Conservation (phyloP, 192 early-diverging fungal species). For the Entomortierella parvispora region DNA sequence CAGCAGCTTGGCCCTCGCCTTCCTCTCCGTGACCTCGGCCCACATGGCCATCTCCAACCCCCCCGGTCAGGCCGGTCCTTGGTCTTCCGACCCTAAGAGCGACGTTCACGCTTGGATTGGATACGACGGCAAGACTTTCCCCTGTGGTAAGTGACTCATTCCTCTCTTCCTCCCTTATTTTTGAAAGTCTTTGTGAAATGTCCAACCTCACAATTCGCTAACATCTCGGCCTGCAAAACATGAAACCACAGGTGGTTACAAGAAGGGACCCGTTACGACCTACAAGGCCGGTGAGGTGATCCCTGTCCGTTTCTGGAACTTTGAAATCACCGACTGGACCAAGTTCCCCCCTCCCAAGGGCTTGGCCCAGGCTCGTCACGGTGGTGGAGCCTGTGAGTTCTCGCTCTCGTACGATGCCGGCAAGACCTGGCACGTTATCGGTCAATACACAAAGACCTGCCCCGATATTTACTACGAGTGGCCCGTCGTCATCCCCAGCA, state of each 20-base stretch:
- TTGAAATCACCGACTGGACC: conserved; percentile 25
- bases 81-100: conserved; percentile 13
- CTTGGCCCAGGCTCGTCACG: conserved; percentile 58
- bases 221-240: no score
- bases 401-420: conserved; percentile 70
- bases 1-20: conserved; percentile 12
- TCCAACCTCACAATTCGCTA: no score
- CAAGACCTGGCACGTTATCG: conserved; percentile 56
- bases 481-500: conserved; percentile 50
- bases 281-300: conserved; percentile 61
- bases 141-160: conserved; percentile 21
- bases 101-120: conserved; percentile 40
- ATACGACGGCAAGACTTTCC: conserved; percentile 40
- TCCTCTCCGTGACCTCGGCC: conserved; percentile 23
- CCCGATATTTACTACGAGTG: conserved; percentile 51
- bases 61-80: conserved; percentile 36
- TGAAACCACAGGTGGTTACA: conserved; percentile 36
- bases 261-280: conserved; percentile 45
- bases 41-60: conserved; percentile 45
- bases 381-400: conserved; percentile 76
- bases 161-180: no score
- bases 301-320: conserved; percentile 58
- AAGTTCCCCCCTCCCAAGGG: conserved; percentile 41
- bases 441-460: conserved; percentile 50
- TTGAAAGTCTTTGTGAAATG: not conserved